Base-by-base conservation (phyloP, 306 rosid species). In the Echinosophora koreensis region DNA sequence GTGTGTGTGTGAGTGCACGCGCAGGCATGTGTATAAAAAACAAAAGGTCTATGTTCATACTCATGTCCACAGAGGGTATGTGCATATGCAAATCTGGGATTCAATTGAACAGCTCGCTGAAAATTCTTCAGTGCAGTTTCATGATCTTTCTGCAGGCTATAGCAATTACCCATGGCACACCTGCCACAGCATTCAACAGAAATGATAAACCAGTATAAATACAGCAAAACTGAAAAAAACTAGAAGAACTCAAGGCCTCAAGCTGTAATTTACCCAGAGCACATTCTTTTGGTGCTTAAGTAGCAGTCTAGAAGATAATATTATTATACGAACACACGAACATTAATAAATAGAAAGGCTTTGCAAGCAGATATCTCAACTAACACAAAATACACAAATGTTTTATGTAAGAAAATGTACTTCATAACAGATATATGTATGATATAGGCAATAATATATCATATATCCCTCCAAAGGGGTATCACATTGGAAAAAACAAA, bases 61-160 rank as follows among this genome's bases (percentile, higher is more conserved):
- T 96, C 99, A 8, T 96, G 99, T 68, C 99, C 99, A 69, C 98
- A 96, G 50, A 96, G 98, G 66, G 99, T 96, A 87, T 96, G 99
- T 11, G 99, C 98, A 81, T 96, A 96, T 78, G 99, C 90, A 84
- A 92, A 96, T 90, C 90, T 89, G 70, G 99, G 85, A 85, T 91
- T 88, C 35, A 96, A 85, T 80, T 93, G 98, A 69, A 90, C 94
- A 58, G 99, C 97, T 85, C 99, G 96, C 80, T 91, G 99, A 79
- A 96, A 96, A 86, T 89, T 93, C 87, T 91, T 96, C 71, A 96
- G 84, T 44, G 86, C 89, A 60, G 79, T 60, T 74, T 74, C 79
- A 47, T 74, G 79, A 47, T 74, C 69, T 77, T 86, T 86, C 83
- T 86, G 89, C 80, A 86, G 80, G 82, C 89, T 86, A 77, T 86